Conservation (phyloP, 2,329 filamentous ascomycete genomes). For the Leptographium wingfieldii region DNA sequence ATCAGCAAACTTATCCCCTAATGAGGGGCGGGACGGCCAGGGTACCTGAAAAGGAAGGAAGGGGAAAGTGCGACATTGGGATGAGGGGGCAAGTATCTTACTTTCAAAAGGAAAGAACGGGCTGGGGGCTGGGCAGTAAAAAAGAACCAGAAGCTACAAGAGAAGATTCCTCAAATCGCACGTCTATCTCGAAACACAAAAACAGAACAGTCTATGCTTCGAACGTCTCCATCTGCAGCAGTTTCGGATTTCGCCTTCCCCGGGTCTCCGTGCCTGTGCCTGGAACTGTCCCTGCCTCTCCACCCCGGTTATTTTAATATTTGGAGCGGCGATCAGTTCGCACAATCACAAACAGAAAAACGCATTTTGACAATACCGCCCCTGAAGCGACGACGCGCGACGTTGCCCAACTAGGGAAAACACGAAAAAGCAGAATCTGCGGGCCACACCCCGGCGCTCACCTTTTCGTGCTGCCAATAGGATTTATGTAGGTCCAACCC, state of each 20-base stretch:
- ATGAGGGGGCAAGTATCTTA: neutral
- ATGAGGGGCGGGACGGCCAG: conserved; percentile 8
- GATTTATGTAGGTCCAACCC: neutral
- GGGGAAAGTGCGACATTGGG: neutral
- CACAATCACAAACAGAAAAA: neutral
- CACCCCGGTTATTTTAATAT: conserved; percentile 2
- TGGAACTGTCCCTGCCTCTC: neutral
- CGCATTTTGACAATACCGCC: neutral
- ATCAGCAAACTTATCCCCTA: conserved; percentile 12
- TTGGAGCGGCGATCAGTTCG: neutral
- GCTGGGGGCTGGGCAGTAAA: no score
- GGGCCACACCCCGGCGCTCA: neutral
- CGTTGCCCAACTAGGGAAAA: neutral
- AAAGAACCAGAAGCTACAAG: no score
- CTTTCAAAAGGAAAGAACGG: neutral
- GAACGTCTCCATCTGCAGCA: neutral
- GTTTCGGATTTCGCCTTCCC: no score
- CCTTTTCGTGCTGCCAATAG: neutral
- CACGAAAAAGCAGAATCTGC: neutral
- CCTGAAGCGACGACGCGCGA: neutral
- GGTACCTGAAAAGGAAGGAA: conserved; percentile 1
- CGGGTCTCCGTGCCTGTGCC: neutral
- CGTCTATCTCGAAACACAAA: no score
- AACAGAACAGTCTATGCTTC: neutral
- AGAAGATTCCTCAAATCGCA: no score